Evolutionary conservation across 2,329 filamentous ascomycete genomes (phyloP), one percentile per base, ranked within the genome.

Genomic region (Macrophomina pseudophaseolina): DNA sequence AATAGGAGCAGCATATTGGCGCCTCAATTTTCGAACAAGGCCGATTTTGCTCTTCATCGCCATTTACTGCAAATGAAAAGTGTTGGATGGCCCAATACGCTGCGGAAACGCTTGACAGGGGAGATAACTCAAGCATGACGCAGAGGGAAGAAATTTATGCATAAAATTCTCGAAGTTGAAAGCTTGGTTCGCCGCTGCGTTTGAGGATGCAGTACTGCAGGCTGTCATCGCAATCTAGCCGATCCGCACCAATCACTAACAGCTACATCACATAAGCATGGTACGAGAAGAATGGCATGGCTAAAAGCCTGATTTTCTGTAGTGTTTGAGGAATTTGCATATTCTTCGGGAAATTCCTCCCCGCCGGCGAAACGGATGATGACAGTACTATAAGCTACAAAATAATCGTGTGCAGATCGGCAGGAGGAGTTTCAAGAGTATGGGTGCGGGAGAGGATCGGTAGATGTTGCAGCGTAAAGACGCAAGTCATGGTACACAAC

Each of bases 381-480:
- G 28, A 46, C 6, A 16, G 12, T 18, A 59, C 38, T 59, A 59
- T 32, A 32, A 58, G 35, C 54, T 58, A 58, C 54, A 59, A 46
- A n/a, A 46, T 51, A 18, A 51, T 12, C 35, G 11, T 38, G 35
- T 12, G 35, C 23, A 38, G 3, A 11, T 52, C n/a, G 23, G 12
- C 28, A 16, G 49, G 6, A 3, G n/a, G 16, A 14, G n/a, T 54
- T 28, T 9, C 16, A 38, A 16, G 30, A 42, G 40, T 32, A 9
- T 28, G 28, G 9, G 18, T 12, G 18, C 11, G 33, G 1, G 12
- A 12, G 53, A 23, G 16, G 4, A 16, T 18, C 28, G 46, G 14
- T 52, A 52, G 49, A 52, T 52, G 14, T 33, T 52, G 54, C 16
- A 44, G 54, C 38, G 23, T n/a, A 32, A 46, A 46, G 12, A 46